These are phyloP conservation scores for Euphrasia confusa DNA, from an alignment of 257 asterid genomes.

Conservation along the genomic window DNA sequence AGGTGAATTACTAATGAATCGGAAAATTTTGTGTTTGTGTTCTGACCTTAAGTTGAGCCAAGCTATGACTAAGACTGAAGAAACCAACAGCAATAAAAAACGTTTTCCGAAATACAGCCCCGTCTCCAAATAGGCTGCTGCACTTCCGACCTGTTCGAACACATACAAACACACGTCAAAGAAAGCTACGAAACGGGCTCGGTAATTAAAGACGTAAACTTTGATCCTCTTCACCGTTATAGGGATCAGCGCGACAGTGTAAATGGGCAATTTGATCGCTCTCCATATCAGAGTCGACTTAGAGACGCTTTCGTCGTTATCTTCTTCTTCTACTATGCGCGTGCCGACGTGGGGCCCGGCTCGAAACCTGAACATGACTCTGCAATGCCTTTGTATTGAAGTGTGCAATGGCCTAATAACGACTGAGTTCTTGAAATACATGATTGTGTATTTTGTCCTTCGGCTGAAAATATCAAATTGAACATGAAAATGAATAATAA, in stretches of 20 bases:
- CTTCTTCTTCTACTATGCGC: slow-evolving; percentile 26
- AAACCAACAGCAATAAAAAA: slow-evolving; percentile 51
- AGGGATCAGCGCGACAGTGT: slow-evolving; percentile 70
- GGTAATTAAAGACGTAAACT: too few relatives aligned
- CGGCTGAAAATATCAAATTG: slow-evolving; percentile 37
- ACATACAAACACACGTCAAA: not conserved
- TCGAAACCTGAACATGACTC: slow-evolving; percentile 30
- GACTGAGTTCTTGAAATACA: slow-evolving; percentile 13
- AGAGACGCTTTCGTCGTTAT: slow-evolving; percentile 38
- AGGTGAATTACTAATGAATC: too few relatives aligned
- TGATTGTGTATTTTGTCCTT: slow-evolving; percentile 29
- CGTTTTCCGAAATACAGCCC: slow-evolving; percentile 57
- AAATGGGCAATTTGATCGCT: slow-evolving; percentile 74
- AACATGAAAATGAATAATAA: not conserved
- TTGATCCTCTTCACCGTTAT: slow-evolving; percentile 37
- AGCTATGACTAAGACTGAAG: slow-evolving; percentile 67
- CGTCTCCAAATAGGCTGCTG: slow-evolving; percentile 80
- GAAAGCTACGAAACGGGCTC: not conserved
- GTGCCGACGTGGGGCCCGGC: slow-evolving; percentile 23
- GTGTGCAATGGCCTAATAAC: slow-evolving; percentile 19
- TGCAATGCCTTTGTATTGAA: slow-evolving; percentile 18
- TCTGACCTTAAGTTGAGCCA: slow-evolving; percentile 86
- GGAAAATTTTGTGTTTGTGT: too few relatives aligned
- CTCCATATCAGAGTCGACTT: slow-evolving; percentile 77
- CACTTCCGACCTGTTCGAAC: slow-evolving; percentile 72